phyloP scores from a whole-genome alignment of 2,329 filamentous ascomycete genomes.

The Graphilbum ipis-grandicollis region DNA sequence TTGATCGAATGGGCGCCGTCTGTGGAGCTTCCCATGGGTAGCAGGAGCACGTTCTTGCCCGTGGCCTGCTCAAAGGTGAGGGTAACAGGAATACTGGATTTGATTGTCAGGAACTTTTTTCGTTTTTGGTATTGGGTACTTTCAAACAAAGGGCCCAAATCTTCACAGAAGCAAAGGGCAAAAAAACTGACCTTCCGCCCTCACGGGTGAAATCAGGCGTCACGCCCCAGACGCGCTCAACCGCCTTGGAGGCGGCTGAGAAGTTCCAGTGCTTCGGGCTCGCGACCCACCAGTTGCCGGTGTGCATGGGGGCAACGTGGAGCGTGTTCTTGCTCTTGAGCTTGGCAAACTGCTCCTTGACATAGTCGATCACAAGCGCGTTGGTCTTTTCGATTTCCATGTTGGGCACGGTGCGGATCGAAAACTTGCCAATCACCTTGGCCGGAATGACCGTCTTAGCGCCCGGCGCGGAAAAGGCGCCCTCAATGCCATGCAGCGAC shows the following conservation, averaged over 20 bases:
- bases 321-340: constrained; percentile 84
- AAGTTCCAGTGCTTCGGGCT: constrained; percentile 99
- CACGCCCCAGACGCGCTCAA: constrained; percentile 84
- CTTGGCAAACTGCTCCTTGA: constrained; percentile 72
- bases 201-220: constrained; percentile 91
- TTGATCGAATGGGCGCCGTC: constrained; percentile 97
- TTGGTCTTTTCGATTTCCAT: constrained; percentile 92
- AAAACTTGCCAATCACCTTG: constrained; percentile 97
- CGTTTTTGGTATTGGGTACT: no score
- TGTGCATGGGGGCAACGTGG: constrained; percentile 68
- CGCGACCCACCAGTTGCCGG: constrained; percentile 97
- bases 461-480: constrained; percentile 80
- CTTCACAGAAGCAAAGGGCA: no score
- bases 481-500: constrained; percentile 87
- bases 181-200: constrained; percentile 54
- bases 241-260: constrained; percentile 83
- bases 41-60: constrained; percentile 86
- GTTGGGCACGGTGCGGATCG: constrained; percentile 89
- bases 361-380: constrained; percentile 63
- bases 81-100: constrained; percentile 86
- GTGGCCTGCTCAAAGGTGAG: constrained; percentile 95
- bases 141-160: no score
- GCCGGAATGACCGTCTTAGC: constrained; percentile 98
- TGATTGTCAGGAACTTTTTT: no score
- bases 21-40: constrained; percentile 95